These are phyloP conservation scores for Paxillus rubicundulus DNA, from an alignment of 768 basidiomycete species.

Conservation along the genomic window DNA sequence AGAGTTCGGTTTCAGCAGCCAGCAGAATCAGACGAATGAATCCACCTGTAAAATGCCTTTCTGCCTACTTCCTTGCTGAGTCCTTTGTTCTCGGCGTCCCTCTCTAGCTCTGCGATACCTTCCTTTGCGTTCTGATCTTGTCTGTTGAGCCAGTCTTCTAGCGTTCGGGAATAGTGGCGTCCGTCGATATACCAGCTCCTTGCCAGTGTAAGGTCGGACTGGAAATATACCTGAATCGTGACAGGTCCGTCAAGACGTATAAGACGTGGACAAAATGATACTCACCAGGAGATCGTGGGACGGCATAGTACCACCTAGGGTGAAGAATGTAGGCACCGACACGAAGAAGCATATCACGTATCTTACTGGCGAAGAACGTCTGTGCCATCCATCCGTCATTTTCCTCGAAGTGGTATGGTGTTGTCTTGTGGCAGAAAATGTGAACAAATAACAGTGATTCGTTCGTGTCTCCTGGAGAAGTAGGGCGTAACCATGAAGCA, in stretches of 20 bases:
- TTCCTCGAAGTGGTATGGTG: conserved; percentile 68
- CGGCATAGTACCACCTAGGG: conserved; percentile 66
- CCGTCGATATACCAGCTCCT: conserved; percentile 64
- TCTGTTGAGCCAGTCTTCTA: conserved; percentile 61
- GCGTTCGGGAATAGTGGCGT: conserved; percentile 59
- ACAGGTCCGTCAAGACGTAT: background rate
- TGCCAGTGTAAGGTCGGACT: conserved; percentile 55
- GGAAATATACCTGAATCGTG: conserved; percentile 53
- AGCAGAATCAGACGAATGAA: background rate
- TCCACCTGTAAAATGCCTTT: conserved; percentile 57
- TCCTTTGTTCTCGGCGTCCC: conserved; percentile 43
- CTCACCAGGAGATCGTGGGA: conserved; percentile 59
- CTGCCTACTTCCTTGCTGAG: conserved; percentile 46
- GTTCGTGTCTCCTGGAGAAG: conserved; percentile 20
- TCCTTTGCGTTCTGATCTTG: conserved; percentile 55
- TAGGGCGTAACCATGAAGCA: conserved; percentile 60
- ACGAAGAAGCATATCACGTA: background rate
- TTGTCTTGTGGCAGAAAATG: conserved; percentile 63
- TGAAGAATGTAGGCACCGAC: background rate
- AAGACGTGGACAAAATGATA: background rate
- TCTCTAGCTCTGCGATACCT: conserved; percentile 47
- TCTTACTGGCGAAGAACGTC: conserved; percentile 62
- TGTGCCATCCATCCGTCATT: conserved; percentile 74
- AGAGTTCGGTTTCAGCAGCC: background rate
- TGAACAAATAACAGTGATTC: conserved; percentile 64